Evolutionary conservation across 208 protist genomes (phyloP), one percentile per base, ranked within the genome.

Genomic region (Porcisia hertigi): DNA sequence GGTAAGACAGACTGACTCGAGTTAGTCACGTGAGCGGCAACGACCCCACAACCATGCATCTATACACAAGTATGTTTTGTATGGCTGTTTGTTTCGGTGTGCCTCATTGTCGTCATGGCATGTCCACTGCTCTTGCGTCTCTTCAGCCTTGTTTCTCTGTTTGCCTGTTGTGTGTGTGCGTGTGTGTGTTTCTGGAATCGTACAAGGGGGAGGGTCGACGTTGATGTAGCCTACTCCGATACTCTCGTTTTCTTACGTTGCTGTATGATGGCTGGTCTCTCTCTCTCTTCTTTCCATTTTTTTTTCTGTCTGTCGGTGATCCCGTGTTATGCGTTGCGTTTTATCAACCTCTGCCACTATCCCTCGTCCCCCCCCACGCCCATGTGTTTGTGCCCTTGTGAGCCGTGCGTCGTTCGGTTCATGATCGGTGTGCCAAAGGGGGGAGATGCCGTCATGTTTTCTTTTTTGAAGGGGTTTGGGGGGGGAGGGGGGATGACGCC

Each of bases 291-390:
- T 30, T 30, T 30, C 58, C 41, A 34, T 58, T 77, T 74, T 73
- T 73, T 58, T 69, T 74, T 71, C 63, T 60, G 69, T 83, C 64
- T 63, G 1, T 54, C 70, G 30, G 47, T 45, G 66, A 39, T 8
- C n/a, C 11, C 54, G n/a, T 52, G n/a, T 45, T 5, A n/a, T n/a
- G 20, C 14, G 64, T 20, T 34, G 3, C 36, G 25, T n/a, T 34
- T 36, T 30, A 30, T 30, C 30, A 30, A 30, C 30, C 30, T 30
- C 30, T 30, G 30, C 30, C 30, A 30, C 30, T 30, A 30, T 30
- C 30, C 30, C 30, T 30, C 30, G 30, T 30, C 30, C 30, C 30
- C 30, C 30, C 30, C 30, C 30, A 30, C 30, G 30, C 30, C 30
- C 30, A 30, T 30, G 30, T 30, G 30, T 30, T 30, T 30, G 30